Evolutionary conservation across 805 yeast genomes (phyloP), one percentile per base, ranked within the genome.

Genomic region (Metschnikowia reukaufii): DNA sequence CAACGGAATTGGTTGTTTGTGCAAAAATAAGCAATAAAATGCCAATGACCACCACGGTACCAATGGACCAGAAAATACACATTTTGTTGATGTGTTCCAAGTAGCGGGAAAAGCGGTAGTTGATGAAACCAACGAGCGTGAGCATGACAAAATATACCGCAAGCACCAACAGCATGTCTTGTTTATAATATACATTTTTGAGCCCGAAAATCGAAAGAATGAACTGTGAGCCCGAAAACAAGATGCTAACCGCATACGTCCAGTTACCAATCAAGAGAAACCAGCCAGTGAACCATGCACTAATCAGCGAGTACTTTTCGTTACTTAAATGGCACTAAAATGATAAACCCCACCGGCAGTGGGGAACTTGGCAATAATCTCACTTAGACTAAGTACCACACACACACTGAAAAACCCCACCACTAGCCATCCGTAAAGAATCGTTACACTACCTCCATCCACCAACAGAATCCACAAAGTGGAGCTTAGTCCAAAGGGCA

Each of bases 261-360:
- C 89, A 82, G 59, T 84, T 86, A 0, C 94, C 94, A 20, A 86
- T 72, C 16, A 86, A 67, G 43, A 85, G 66, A 50, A 82, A 77
- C 86, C 91, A 86, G 0, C 94, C 94, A 0, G 88, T 84, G 57
- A 78, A 81, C 92, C 92, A 86, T 2, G 89, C 81, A 40, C 83
- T 71, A 4, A 79, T 61, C 32, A 76, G 63, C n/a, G 86, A 76
- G 49, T 80, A 78, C 38, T 70, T 71, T 12, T 78, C 79, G 44
- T 77, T 77, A 15, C 89, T 82, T 35, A 65, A 48, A 86, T 78
- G 7, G 88, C 87, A 55, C 88, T 82, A 64, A 84, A 85, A 45
- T 86, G 91, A 59, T 86, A 88, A 1, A 86, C 82, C 27, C 86
- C 86, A 34, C 86, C 86, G 4, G 88, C 85, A 19, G 86, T 81